phyloP scores from a whole-genome alignment of 352 stramenopile species.

The Hyaloperonospora arabidopsidis region DNA sequence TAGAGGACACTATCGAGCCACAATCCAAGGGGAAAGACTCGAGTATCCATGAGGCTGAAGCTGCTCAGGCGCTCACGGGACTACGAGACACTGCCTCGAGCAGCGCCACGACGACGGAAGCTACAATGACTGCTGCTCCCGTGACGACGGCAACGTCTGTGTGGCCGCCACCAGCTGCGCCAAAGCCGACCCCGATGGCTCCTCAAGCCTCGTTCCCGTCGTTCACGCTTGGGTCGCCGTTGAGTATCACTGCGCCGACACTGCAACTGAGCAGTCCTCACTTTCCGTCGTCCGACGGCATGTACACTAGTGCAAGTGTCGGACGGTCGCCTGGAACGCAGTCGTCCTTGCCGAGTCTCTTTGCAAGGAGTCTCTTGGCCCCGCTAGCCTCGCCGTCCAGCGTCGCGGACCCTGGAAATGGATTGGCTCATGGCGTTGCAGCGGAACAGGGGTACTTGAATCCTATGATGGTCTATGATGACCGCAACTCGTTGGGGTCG shows the following conservation, averaged over 20 bases:
- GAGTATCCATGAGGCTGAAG: constrained; percentile 49
- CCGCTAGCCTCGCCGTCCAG: constrained; percentile 31
- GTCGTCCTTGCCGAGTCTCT: constrained; percentile 44
- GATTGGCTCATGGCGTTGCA: constrained; percentile 12
- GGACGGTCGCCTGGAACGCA: constrained; percentile 24
- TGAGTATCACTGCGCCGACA: constrained; percentile 43
- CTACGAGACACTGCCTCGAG: constrained; percentile 30
- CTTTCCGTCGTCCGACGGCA: constrained; percentile 34
- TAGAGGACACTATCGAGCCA: neutral
- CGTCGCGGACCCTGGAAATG: constrained; percentile 17
- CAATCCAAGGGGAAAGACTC: constrained; percentile 26
- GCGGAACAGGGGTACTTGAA: constrained; percentile 22
- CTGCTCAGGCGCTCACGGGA: constrained; percentile 65
- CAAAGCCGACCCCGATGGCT: constrained; percentile 20
- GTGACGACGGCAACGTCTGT: constrained; percentile 10
- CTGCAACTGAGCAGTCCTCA: constrained; percentile 25
- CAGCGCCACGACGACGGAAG: constrained; percentile 4
- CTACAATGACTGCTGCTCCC: constrained; percentile 7
- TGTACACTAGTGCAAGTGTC: constrained; percentile 13
- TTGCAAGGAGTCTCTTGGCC: constrained; percentile 35
- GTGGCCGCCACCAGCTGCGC: constrained; percentile 19
- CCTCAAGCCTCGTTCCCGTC: constrained; percentile 26
- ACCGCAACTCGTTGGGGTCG: constrained; percentile 16
- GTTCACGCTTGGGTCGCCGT: constrained; percentile 27
- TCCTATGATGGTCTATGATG: constrained; percentile 21